Evolutionary conservation across 2,329 filamentous ascomycete species (phyloP), one percentile per base, ranked within the genome.

Genomic region (Calonectria pauciramosa): DNA sequence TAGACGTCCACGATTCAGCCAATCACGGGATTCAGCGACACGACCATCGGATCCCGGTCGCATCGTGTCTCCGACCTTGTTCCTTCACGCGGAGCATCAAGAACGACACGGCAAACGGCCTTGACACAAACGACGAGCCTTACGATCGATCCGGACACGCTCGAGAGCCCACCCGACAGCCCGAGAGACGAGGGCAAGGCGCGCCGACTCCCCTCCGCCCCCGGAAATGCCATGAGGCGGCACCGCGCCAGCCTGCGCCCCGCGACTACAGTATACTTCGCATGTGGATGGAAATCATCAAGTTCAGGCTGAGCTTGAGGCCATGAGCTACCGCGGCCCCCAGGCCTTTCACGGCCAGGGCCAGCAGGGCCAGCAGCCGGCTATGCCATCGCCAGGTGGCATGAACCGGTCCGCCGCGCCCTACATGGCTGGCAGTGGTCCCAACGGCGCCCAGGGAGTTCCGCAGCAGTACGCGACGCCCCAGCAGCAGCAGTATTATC

Each of bases 271-370:
- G 74, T 64, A 74, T 64, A 76, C 63, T 66, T 76, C 73, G 79
- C 72, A 76, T 77, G 72, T 77, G 79, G 76, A 80, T 72, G 71
- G 36, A 56, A 44, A 51, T 52, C 56, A 38, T 70, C 44, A 49
- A 34, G 56, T 67, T 54, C 36, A 47, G 20, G 74, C 68, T 71
- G 75, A 79, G 69, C 67, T 75, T 73, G 68, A 76, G 72, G 83
- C 79, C 77, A 85, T 87, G 84, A 85, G 82, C 79, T 85, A 83
- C 80, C 79, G 80, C 76, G 82, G 82, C 79, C 72, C 76, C 66
- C 80, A 79, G 75, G 80, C 80, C 70, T 84, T 80, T 54, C 77
- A 80, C 76, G 77, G 80, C 71, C 80, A 81, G 72, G 80, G 79
- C 76, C 79, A 79, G 69, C 77, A 81, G 65, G 81, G 80, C 78